These are phyloP conservation scores for Populus tremula DNA, from an alignment of 345 rosid genomes.

Conservation along the genomic window DNA sequence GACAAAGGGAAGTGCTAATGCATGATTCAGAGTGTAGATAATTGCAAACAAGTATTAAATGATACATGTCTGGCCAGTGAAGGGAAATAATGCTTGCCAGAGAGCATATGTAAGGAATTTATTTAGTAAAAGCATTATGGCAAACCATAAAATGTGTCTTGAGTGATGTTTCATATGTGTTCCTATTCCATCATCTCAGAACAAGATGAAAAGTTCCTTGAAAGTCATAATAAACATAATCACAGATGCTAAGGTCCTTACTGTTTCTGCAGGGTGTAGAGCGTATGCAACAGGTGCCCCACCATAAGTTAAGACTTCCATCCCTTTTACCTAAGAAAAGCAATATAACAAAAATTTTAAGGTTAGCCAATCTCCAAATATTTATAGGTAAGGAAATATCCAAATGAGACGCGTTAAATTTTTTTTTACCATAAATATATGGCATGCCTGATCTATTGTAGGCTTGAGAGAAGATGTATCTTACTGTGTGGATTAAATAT, in stretches of 20 bases:
- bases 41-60: not conserved
- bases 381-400: not conserved
- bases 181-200: not conserved
- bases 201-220: not conserved
- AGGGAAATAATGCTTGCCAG: not conserved
- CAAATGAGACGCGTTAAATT: not conserved
- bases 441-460: not conserved
- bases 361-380: not conserved
- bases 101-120: not conserved
- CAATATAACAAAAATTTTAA: not conserved
- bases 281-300: constrained; percentile 80
- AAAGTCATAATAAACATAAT: constrained; percentile 1
- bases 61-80: not conserved
- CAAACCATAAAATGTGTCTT: not conserved
- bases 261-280: constrained; percentile 69
- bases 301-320: constrained; percentile 62
- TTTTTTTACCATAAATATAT: not conserved
- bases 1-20: not conserved
- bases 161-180: not conserved
- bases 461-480: not conserved
- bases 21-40: constrained; percentile 5
- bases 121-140: not conserved
- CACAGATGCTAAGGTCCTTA: constrained; percentile 27
- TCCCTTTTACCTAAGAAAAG: constrained; percentile 67
- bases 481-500: not conserved